Evolutionary conservation across 306 rosid genomes (phyloP), one percentile per base, ranked within the genome.

Genomic region (Pyrus bretschneideri): DNA sequence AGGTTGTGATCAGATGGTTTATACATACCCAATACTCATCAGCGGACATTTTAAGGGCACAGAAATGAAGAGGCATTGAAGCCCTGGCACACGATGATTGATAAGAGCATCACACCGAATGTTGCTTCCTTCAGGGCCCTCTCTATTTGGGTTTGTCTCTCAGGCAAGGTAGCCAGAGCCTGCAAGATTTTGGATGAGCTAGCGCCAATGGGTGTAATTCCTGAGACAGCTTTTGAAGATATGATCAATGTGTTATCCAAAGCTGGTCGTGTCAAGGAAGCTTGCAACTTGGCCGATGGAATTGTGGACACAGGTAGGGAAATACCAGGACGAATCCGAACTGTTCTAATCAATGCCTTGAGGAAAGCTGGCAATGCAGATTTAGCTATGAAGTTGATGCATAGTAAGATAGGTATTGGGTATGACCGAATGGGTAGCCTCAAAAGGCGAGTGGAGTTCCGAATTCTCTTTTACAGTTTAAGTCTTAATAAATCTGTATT

Each of bases 271-370:
- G 69, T 89, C 76, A 92, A 83, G 86, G 98, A 88, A 78, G 97
- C 97, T 27, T 95, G 97, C 89, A 92, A 92, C 65, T 84, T 95
- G 81, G 97, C 99, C 9, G 98, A 95, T 82, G 99, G 98, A 51
- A 83, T 92, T 77, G 96, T 91, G 75, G 97, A 91, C 52, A 82
- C 97, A 75, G 98, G 98, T 8, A 81, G 97, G 86, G 97, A 95
- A 84, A 87, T 89, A 77, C 97, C 97, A 0, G 97, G 97, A 62
- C 91, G 78, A 78, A 70, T 95, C 69, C 87, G 93, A 18, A 95
- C 97, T 25, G 51, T 86, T 72, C 74, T 92, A 59, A 92, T 92
- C 78, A 89, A 91, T 86, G 94, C 93, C 76, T 83, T 89, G 86
- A 91, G 97, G 87, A 92, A 90, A 79, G 87, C 97, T 44, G 93